Conservation (phyloP, 108 stramenopile genomes). For the Pseudonitzschia delicatissima region DNA sequence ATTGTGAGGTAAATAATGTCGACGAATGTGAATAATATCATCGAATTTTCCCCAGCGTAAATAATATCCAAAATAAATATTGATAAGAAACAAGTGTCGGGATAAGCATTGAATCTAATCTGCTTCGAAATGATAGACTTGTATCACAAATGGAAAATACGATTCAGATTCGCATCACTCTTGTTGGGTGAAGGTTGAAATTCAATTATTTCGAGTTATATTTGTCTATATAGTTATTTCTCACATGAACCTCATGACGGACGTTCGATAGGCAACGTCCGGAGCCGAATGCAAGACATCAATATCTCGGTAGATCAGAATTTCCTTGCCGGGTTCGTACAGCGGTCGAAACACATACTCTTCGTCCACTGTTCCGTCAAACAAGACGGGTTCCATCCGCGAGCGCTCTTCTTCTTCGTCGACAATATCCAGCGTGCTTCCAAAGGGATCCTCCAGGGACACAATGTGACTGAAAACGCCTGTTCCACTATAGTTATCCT, state of each 20-base stretch:
- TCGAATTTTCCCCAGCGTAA: too few species aligned
- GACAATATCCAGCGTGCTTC: background rate
- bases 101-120: too few species aligned
- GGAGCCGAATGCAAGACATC: constrained; percentile 77
- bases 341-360: constrained; percentile 57
- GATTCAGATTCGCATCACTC: too few species aligned
- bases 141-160: too few species aligned
- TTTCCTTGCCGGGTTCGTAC: constrained; percentile 52
- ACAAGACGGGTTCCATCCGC: constrained; percentile 59
- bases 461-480: constrained; percentile 78
- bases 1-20: too few species aligned
- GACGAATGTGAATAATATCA: too few species aligned
- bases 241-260: constrained; percentile 87
- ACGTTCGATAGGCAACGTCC: constrained; percentile 67
- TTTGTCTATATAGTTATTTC: too few species aligned
- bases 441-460: constrained; percentile 34
- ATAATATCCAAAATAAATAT: too few species aligned
- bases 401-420: background rate
- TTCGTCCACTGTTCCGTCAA: constrained; percentile 45
- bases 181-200: too few species aligned
- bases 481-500: constrained; percentile 53
- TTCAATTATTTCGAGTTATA: too few species aligned
- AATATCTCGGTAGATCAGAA: constrained; percentile 68
- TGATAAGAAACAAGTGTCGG: too few species aligned
- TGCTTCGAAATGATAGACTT: too few species aligned